Percentiles rank a stretch among this genome's conserved stretches.
These are phyloP conservation scores for Lachnellula willkommii DNA, from an alignment of 2,329 filamentous ascomycete species.

Conservation along the genomic window DNA sequence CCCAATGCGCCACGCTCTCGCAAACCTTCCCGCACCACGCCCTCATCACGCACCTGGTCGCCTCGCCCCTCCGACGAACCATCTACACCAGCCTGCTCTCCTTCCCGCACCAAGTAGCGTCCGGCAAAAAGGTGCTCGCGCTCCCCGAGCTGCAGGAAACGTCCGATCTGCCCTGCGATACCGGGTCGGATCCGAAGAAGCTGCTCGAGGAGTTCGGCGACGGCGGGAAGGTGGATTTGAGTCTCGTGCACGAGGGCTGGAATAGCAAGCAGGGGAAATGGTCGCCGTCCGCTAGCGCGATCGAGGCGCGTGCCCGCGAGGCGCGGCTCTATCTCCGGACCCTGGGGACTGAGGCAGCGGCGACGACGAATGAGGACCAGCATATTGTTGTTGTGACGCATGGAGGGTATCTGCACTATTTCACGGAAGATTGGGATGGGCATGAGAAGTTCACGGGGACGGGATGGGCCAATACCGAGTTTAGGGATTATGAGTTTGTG, in stretches of 20 bases:
- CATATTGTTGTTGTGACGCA: constrained; percentile 76
- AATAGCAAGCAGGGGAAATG: constrained; percentile 53
- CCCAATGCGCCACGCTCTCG: constrained; percentile 65
- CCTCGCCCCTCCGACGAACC: constrained; percentile 76
- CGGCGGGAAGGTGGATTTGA: constrained; percentile 54
- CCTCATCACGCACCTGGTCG: constrained; percentile 63
- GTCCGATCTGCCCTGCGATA: constrained; percentile 68
- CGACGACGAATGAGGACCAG: constrained; percentile 40
- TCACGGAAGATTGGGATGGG: constrained; percentile 76
- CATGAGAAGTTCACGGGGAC: constrained; percentile 25
- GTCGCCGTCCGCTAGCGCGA: constrained; percentile 10
- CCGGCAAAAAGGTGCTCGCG: constrained; percentile 45
- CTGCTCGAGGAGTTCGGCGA: constrained; percentile 56
- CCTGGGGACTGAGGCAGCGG: constrained; percentile 18
- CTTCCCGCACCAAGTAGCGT: constrained; percentile 55
- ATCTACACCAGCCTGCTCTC: constrained; percentile 69
- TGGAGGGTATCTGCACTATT: constrained; percentile 76
- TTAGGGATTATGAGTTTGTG: constrained; percentile 26
- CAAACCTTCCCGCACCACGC: constrained; percentile 59
- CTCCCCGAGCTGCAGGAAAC: constrained; percentile 77
- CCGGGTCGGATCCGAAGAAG: constrained; percentile 53
- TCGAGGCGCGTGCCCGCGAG: constrained; percentile 41
- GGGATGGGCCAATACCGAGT: constrained; percentile 31
- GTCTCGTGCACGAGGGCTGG: constrained; percentile 61
- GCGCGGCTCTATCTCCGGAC: constrained; percentile 55